These are phyloP conservation scores for Pseudogymnoascus sp. DNA, from an alignment of 2,329 filamentous ascomycete species.

Conservation along the genomic window DNA sequence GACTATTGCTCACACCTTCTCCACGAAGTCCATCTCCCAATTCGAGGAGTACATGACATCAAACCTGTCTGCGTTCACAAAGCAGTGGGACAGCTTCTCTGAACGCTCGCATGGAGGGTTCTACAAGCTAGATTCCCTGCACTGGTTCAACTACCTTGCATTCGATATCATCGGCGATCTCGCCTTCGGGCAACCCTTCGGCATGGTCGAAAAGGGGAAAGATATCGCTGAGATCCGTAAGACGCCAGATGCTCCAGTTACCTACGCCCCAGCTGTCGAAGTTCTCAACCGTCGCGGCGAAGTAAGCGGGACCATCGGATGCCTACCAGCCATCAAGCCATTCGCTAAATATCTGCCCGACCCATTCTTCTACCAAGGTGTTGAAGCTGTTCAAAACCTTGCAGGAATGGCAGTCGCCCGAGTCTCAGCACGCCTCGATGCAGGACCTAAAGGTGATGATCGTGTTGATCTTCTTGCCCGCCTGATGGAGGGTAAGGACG, in stretches of 20 bases:
- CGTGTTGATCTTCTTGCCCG: constrained; percentile 74
- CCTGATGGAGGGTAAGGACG: constrained; percentile 79
- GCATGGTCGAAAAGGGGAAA: constrained; percentile 69
- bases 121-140: constrained; percentile 61
- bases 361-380: constrained; percentile 67
- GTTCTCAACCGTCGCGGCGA: constrained; percentile 84
- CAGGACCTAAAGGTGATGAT: constrained; percentile 53
- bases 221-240: constrained; percentile 67
- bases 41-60: constrained; percentile 84
- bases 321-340: constrained; percentile 63
- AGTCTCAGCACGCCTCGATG: constrained; percentile 64
- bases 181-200: constrained; percentile 70
- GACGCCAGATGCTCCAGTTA: constrained; percentile 50
- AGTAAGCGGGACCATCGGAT: constrained; percentile 72
- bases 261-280: constrained; percentile 71
- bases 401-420: constrained; percentile 82
- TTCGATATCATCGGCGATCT: constrained; percentile 47
- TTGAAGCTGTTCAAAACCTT: constrained; percentile 67
- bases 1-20: constrained; percentile 80
- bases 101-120: constrained; percentile 35
- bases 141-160: constrained; percentile 68
- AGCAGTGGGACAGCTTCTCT: constrained; percentile 61
- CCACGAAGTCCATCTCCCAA: constrained; percentile 67
- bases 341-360: constrained; percentile 75
- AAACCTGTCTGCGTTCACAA: constrained; percentile 66